Base-by-base conservation (phyloP, 164 flowering plant species). In the Cinnamomum micranthum region DNA sequence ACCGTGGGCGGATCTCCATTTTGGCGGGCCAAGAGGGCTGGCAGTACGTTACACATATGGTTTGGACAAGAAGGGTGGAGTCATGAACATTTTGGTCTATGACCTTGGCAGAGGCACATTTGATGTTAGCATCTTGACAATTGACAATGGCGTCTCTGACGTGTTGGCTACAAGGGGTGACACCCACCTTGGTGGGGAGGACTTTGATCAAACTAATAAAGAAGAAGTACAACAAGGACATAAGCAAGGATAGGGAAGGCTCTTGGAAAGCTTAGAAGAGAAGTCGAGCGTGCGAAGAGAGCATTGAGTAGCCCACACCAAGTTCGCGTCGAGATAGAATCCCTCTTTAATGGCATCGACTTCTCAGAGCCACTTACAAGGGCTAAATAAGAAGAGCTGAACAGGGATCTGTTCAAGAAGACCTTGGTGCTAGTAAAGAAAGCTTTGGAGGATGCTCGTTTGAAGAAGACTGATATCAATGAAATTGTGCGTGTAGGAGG, bases 61-160 rank as follows among this genome's bases (percentile, higher is more conserved):
- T 68, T 77, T 93, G 86, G 92, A 93, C 87, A 90, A 93, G 86
- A 93, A 88, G 75, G 91, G 90, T 72, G 92, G 92, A 9, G 98
- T 90, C 87, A 91, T 91, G 89, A 93, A 93, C 88, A 90, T 93
- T 73, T 93, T 93, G 81, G 97, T 92, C 71, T 92, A 87, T 81
- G 95, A 92, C 78, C 94, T 92, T 78, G 97, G 97, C 75, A 92
- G 97, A 80, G 94, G 96, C 0, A 91, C 96, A 7, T 93, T 93
- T 71, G 98, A 93, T 89, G 98, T 91, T 85, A 93, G 97, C 82
- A 82, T 93, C 81, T 85, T 93, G 87, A 90, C 96, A 22, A 91
- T 93, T 71, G 96, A 91, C 68, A 89, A 91, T 80, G 98, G 98
- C 71, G 93, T 90, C 19, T 93, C 91, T 77, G 95, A 93, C 89